These are phyloP conservation scores for Salvia hispanica DNA, from an alignment of 257 asterid genomes.

Conservation along the genomic window DNA sequence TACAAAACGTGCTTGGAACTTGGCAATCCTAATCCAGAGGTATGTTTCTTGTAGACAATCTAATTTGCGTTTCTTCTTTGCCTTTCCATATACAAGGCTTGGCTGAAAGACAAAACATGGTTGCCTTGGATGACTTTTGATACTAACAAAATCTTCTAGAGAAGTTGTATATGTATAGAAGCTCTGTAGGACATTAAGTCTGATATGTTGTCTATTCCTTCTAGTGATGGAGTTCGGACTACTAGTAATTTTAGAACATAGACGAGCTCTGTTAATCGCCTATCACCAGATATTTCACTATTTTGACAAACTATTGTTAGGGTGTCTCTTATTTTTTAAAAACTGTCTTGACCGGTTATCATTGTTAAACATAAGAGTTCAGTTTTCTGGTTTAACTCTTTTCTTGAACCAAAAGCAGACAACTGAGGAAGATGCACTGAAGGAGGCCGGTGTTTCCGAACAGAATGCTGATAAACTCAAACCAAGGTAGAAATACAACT, in stretches of 20 bases:
- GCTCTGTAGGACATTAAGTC: neutral
- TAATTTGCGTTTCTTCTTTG: neutral
- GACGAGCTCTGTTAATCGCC: neutral
- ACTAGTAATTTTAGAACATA: neutral
- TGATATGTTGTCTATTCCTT: neutral
- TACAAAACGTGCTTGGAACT: neutral
- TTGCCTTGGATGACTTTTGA: neutral
- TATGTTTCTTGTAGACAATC: neutral
- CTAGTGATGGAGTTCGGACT: slow-evolving; percentile 7
- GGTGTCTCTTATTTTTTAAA: neutral
- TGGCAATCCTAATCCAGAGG: neutral
- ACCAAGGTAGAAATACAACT: slow-evolving; percentile 33
- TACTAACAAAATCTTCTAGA: neutral
- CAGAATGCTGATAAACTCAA: slow-evolving; percentile 42
- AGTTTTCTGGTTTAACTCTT: slow-evolving; percentile 11
- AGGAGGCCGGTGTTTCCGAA: slow-evolving; percentile 37
- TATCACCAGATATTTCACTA: neutral
- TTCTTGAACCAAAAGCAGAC: slow-evolving; percentile 17
- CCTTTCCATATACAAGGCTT: neutral
- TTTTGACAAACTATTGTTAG: too few species aligned
- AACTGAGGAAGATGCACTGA: slow-evolving; percentile 21
- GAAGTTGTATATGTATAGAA: neutral
- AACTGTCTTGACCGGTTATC: neutral
- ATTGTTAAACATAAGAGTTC: neutral
- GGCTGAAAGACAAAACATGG: neutral